Base-by-base conservation (phyloP, 192 early-diverging fungal species). In the Coemansia sp. region DNA sequence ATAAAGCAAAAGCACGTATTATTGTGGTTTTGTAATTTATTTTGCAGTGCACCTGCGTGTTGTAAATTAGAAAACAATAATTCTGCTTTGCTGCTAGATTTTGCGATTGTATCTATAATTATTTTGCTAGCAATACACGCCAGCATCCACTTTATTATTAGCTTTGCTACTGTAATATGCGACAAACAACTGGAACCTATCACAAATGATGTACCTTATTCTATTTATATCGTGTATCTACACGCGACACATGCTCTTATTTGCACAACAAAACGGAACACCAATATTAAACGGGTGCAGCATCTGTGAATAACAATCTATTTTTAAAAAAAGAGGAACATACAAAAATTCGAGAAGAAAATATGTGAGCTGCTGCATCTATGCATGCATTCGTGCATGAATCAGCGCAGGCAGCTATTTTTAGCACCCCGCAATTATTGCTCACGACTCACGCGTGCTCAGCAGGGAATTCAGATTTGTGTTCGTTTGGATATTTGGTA, bases 141-240 rank as follows among this genome's bases (percentile, higher is more conserved):
- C 25, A 14, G 29, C 19, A 4, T n/a, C 5, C 19, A 8, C 6
- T 32, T 38, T 56, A 56, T 56, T 37, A 56, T n/a, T 49, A 49
- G 48, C 1, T 45, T 49, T 49, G 15, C 48, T 49, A 49, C 19
- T 19, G 7, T 19, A 17, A 49, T 21, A 19, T 19, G 7, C 19
- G 48, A 19, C 15, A 49, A 49, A 49, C n/a, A 8, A 2, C 48
- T 19, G 19, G 48, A 49, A 49, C 48, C 48, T 19, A 21, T 21
- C 15, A 6, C 19, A 19, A 8, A 15, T 21, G 12, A 32, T 25
- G 39, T 41, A 56, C 39, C 62, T 56, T 56, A 63, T 54, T 64
- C 62, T 65, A 65, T 65, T 65, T 65, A 57, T 65, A 57, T 5
- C 5, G n/a, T 7, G 15, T 5, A 37, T n/a, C 15, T 49, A 17